These are phyloP conservation scores for Aspergillus persii DNA, from an alignment of 2,329 filamentous ascomycete species.

Conservation along the genomic window DNA sequence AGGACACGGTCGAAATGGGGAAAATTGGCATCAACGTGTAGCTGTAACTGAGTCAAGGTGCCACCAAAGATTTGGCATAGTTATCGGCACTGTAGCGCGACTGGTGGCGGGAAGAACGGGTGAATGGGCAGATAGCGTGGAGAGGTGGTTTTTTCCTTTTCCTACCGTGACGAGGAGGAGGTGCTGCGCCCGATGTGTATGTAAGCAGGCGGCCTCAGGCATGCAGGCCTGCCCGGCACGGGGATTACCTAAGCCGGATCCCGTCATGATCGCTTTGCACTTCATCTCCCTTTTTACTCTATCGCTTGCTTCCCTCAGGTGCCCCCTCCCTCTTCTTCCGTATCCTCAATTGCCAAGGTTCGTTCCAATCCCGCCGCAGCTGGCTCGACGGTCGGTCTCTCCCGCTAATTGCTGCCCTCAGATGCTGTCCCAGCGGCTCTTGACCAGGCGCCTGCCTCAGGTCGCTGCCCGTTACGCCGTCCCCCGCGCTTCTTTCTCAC, in stretches of 20 bases:
- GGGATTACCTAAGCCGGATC: background rate
- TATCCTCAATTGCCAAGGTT: conserved; percentile 27
- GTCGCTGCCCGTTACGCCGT: conserved; percentile 37
- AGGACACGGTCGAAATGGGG: conserved; percentile 34
- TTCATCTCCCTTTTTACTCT: conserved; percentile 4
- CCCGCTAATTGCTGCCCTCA: conserved; percentile 26
- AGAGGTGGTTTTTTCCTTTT: conserved; percentile 46
- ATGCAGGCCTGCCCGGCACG: too few species aligned
- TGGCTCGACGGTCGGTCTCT: background rate
- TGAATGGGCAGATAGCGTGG: conserved; percentile 34
- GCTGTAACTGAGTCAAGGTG: conserved; percentile 27
- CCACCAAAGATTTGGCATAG: conserved; percentile 44
- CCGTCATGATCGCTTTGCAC: conserved; percentile 1
- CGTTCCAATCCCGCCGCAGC: conserved; percentile 7
- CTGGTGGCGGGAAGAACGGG: conserved; percentile 35
- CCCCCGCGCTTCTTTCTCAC: conserved; percentile 44
- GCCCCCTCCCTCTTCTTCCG: background rate
- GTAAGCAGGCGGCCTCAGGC: conserved; percentile 26
- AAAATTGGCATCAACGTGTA: conserved; percentile 43
- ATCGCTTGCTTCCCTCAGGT: background rate
- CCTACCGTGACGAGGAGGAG: conserved; percentile 28
- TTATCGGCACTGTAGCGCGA: conserved; percentile 43
- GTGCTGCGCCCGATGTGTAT: conserved; percentile 20
- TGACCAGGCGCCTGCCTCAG: conserved; percentile 43
- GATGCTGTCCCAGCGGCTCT: conserved; percentile 48